phyloP scores from a whole-genome alignment of 2,329 filamentous ascomycete species.

The Paracoccidioides brasiliensis region DNA sequence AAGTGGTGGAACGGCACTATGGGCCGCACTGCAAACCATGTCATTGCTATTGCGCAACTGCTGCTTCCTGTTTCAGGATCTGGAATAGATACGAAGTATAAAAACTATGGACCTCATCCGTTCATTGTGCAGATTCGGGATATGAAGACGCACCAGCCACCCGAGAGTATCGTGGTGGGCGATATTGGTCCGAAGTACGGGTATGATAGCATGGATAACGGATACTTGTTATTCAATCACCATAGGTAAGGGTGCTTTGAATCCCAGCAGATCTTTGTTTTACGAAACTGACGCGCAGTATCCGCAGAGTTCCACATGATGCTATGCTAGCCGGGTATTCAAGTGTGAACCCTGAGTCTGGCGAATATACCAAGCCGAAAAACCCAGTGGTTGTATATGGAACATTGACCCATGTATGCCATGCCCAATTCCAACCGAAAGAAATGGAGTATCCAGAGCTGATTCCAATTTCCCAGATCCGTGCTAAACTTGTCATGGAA shows the following conservation, averaged over 20 bases:
- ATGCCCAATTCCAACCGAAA: not conserved
- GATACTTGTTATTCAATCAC: conserved; percentile 10
- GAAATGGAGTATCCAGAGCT: not conserved
- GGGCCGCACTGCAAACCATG: conserved; percentile 37
- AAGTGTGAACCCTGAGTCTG: conserved; percentile 8
- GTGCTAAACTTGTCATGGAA: conserved; percentile 28
- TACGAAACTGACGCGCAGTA: not conserved
- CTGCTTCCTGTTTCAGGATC: conserved; percentile 22
- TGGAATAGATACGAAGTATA: conserved; percentile 12
- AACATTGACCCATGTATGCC: conserved; percentile 7
- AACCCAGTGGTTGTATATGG: conserved; percentile 10
- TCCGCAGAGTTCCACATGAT: conserved; percentile 6
- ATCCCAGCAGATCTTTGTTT: not conserved
- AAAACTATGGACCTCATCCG: conserved; percentile 33
- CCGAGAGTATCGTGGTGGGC: conserved; percentile 7
- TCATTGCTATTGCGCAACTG: conserved; percentile 37
- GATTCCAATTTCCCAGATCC: conserved; percentile 4
- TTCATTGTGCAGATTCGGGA: conserved; percentile 36
- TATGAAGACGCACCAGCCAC: conserved; percentile 8
- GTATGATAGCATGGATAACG: conserved; percentile 10
- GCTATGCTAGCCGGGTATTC: conserved; percentile 10
- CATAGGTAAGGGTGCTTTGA: conserved; percentile 3
- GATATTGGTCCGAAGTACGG: conserved; percentile 11
- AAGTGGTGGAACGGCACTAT: conserved; percentile 40
- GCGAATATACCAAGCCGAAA: conserved; percentile 9